Conservation (phyloP, 1,284 basidiomycete species). For the Cerioporus squamosus region DNA sequence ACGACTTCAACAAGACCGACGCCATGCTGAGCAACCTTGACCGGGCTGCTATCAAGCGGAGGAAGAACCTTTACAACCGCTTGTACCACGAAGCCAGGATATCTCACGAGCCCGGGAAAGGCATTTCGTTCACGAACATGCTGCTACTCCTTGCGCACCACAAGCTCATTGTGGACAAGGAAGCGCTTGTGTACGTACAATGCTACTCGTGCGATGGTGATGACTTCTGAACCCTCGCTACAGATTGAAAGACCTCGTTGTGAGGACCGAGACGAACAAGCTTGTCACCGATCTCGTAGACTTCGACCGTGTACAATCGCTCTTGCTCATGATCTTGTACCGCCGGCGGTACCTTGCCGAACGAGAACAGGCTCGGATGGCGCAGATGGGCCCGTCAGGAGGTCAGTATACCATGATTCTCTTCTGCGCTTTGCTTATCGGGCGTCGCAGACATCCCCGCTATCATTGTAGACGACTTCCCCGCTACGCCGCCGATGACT, state of each 20-base stretch:
- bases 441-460: conserved; percentile 58
- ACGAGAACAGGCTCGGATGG: conserved; percentile 42
- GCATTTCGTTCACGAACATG: conserved; percentile 94
- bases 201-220: background rate
- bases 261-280: conserved; percentile 76
- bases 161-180: conserved; percentile 88
- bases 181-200: conserved; percentile 77
- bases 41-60: conserved; percentile 60
- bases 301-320: conserved; percentile 80
- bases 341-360: conserved; percentile 68
- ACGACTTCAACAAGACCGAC: conserved; percentile 73
- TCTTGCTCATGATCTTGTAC: conserved; percentile 77
- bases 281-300: conserved; percentile 84
- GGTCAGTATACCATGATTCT: conserved; percentile 4
- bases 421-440: background rate
- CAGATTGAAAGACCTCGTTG: conserved; percentile 83
- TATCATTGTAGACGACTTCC: conserved; percentile 64
- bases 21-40: conserved; percentile 68
- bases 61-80: conserved; percentile 73
- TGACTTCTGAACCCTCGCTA: conserved; percentile 8
- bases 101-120: conserved; percentile 70
- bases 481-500: conserved; percentile 51
- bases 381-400: conserved; percentile 40
- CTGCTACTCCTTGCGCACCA: conserved; percentile 88
- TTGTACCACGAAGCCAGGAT: conserved; percentile 88